Evolutionary conservation across 75 land plant genomes (phyloP).

Genomic region (Isoetes taiwanensis): DNA sequence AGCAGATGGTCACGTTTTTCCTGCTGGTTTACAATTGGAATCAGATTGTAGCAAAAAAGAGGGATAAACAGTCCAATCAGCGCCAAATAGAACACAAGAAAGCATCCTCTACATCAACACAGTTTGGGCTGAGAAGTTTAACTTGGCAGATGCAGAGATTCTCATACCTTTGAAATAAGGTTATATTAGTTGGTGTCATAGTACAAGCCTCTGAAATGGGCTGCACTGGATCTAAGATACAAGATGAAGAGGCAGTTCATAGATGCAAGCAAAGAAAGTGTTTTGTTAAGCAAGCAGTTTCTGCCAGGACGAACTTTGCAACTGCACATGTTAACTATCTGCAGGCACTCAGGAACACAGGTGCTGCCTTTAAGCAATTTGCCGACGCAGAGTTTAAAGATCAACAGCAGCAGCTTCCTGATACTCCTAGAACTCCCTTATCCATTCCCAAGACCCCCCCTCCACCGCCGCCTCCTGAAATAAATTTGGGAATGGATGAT

Average conservation of each 20-base stretch:
- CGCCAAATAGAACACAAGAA: too few relatives aligned
- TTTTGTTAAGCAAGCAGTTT: not conserved
- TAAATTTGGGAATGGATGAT: constrained; percentile 12
- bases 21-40: too few relatives aligned
- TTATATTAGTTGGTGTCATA: too few relatives aligned
- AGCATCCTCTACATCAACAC: too few relatives aligned
- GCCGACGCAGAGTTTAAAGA: not conserved
- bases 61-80: too few relatives aligned
- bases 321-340: not conserved
- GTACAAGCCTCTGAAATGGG: too few relatives aligned
- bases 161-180: too few relatives aligned
- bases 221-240: not conserved
- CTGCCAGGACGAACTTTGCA: not conserved
- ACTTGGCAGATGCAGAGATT: too few relatives aligned
- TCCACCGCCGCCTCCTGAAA: constrained; percentile 16
- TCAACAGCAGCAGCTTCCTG: constrained; percentile 16
- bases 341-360: not conserved
- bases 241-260: not conserved
- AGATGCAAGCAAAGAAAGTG: not conserved
- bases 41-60: too few relatives aligned
- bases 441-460: constrained; percentile 15
- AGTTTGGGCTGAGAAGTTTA: too few relatives aligned
- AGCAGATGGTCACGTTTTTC: too few relatives aligned
- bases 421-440: constrained; percentile 22
- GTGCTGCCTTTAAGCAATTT: not conserved